Evolutionary conservation across 305 asterid species (phyloP).

Genomic region (Ilex paraguariensis): DNA sequence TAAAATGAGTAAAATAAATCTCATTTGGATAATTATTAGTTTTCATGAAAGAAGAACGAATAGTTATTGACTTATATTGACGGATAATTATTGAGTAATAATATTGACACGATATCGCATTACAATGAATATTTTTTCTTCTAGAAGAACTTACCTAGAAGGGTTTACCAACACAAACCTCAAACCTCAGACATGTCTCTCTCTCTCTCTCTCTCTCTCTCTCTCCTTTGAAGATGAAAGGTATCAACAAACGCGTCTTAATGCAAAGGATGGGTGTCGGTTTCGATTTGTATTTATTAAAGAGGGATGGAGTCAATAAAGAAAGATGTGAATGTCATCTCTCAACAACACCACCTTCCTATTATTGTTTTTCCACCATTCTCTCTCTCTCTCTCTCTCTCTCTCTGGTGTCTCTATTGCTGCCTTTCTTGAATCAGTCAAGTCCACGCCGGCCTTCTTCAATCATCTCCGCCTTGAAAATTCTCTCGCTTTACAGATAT

Average conservation of each 20-base stretch:
- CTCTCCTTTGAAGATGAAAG: not conserved
- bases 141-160: too few relatives aligned
- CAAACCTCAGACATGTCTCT: too few relatives aligned
- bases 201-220: not conserved
- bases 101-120: too few relatives aligned
- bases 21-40: too few relatives aligned
- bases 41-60: too few relatives aligned
- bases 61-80: too few relatives aligned
- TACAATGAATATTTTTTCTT: too few relatives aligned
- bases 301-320: constrained; percentile 26
- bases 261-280: constrained; percentile 16
- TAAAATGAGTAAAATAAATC: too few relatives aligned
- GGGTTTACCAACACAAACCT: too few relatives aligned
- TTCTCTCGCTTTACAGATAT: not conserved
- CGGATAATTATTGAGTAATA: too few relatives aligned
- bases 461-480: not conserved
- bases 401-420: constrained; percentile 19
- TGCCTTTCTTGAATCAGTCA: constrained; percentile 36
- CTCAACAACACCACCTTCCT: constrained; percentile 19
- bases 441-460: constrained; percentile 25
- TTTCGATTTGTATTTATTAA: constrained; percentile 5
- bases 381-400: constrained; percentile 8
- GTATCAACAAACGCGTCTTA: too few relatives aligned
- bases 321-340: constrained; percentile 14
- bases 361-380: not conserved